phyloP scores from a whole-genome alignment of 495 filamentous ascomycete genomes.

The Hyaloscypha finlandica region DNA sequence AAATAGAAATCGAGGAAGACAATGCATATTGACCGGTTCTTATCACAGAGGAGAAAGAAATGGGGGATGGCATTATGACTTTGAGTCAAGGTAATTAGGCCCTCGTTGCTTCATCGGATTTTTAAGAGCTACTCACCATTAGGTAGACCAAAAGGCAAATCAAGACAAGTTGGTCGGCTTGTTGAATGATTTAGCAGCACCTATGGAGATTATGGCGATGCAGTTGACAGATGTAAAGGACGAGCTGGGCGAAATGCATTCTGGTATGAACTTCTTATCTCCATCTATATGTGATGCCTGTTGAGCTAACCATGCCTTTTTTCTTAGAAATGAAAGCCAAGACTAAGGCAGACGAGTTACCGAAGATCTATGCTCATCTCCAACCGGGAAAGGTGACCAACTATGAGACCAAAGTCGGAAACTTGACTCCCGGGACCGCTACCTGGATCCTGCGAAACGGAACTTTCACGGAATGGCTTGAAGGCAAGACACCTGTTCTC shows the following conservation, averaged over 20 bases:
- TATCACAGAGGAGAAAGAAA: slow-evolving; percentile 18
- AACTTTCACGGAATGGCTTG: slow-evolving; percentile 16
- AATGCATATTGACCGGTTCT: slow-evolving; percentile 4
- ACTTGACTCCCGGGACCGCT: slow-evolving; percentile 18
- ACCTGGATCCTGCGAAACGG: slow-evolving; percentile 14
- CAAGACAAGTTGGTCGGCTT: slow-evolving; percentile 17
- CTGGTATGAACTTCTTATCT: slow-evolving; percentile 6
- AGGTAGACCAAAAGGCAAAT: slow-evolving; percentile 19
- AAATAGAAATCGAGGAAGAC: slow-evolving; percentile 3
- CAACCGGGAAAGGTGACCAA: slow-evolving; percentile 19
- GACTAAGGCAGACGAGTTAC: slow-evolving; percentile 19
- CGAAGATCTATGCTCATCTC: slow-evolving; percentile 19
- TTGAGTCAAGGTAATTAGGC: slow-evolving; percentile 11
- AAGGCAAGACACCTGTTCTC: slow-evolving; percentile 17
- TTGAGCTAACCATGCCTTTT: background rate
- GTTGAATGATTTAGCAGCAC: slow-evolving; percentile 21
- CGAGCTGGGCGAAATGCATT: slow-evolving; percentile 9
- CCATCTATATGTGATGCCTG: background rate
- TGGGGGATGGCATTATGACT: slow-evolving; percentile 16
- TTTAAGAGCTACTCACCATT: slow-evolving; percentile 14
- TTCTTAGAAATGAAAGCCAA: slow-evolving; percentile 19
- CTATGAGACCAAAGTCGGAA: slow-evolving; percentile 15
- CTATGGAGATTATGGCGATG: slow-evolving; percentile 21
- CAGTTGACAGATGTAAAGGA: slow-evolving; percentile 17
- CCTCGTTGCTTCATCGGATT: background rate